phyloP scores from a whole-genome alignment of 2,329 filamentous ascomycete species.

The Aschersonia sp. region DNA sequence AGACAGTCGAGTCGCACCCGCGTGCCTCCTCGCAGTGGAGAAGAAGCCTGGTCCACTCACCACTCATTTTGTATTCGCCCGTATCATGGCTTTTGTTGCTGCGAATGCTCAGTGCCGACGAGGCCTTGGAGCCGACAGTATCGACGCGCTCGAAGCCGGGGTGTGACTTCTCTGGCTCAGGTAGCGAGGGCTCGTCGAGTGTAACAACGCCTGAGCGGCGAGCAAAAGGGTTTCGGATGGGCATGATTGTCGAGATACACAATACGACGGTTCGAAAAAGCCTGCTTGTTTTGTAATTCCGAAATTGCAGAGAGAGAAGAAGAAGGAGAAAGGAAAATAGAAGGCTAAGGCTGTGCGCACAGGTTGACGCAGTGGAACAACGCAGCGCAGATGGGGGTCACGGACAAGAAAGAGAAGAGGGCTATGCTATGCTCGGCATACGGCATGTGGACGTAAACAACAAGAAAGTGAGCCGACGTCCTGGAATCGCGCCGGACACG shows the following conservation, averaged over 20 bases:
- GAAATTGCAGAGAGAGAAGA: not conserved
- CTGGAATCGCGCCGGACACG: not conserved
- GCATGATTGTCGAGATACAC: slow-evolving; percentile 28
- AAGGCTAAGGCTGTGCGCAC: not conserved
- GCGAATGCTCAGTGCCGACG: slow-evolving; percentile 46
- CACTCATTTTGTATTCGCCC: slow-evolving; percentile 68
- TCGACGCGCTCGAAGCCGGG: slow-evolving; percentile 46
- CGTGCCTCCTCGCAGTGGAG: too few relatives aligned
- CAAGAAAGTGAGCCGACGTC: not conserved
- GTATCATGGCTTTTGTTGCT: slow-evolving; percentile 47
- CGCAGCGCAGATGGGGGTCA: not conserved
- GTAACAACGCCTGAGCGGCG: slow-evolving; percentile 36
- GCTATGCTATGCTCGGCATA: not conserved
- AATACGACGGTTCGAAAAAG: not conserved
- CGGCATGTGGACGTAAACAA: not conserved
- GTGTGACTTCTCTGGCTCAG: slow-evolving; percentile 18
- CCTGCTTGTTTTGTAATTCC: too few relatives aligned
- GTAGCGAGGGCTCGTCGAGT: slow-evolving; percentile 39
- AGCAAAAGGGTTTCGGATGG: slow-evolving; percentile 60
- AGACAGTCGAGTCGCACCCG: not conserved
- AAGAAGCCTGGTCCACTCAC: slow-evolving; percentile 29
- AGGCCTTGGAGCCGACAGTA: slow-evolving; percentile 46
- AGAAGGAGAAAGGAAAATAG: not conserved
- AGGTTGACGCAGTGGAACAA: not conserved
- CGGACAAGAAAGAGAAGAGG: not conserved